Evolutionary conservation across 768 basidiomycete genomes (phyloP).

Genomic region (Coprinellus aureogranulatus): DNA sequence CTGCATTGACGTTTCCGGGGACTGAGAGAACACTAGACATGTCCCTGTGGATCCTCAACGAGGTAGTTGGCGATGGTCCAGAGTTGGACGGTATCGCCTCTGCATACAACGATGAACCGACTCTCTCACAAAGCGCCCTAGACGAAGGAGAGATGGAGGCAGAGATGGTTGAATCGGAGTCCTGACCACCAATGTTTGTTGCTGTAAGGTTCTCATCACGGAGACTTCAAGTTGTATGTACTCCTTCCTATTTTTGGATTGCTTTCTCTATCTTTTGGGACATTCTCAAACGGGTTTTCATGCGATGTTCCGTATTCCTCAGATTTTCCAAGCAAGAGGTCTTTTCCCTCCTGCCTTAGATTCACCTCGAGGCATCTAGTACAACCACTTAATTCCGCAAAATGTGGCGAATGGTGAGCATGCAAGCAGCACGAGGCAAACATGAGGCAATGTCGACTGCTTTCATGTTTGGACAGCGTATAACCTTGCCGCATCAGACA

Average conservation of each 20-base stretch:
- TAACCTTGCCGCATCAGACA: too few relatives aligned
- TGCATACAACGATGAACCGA: background rate
- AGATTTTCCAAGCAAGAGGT: too few relatives aligned
- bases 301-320: too few relatives aligned
- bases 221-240: too few relatives aligned
- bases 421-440: background rate
- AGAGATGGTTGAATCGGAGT: conserved; percentile 32
- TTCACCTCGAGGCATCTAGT: too few relatives aligned
- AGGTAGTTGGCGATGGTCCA: conserved; percentile 69
- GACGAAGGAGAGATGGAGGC: conserved; percentile 65
- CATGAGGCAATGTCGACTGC: background rate
- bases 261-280: background rate
- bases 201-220: too few relatives aligned
- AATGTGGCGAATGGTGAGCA: too few relatives aligned
- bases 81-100: conserved; percentile 53
- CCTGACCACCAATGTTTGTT: background rate
- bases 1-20: conserved; percentile 3
- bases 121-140: conserved; percentile 12
- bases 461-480: too few relatives aligned
- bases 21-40: conserved; percentile 39
- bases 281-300: background rate
- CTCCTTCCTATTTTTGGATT: background rate
- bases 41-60: conserved; percentile 44
- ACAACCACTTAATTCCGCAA: too few relatives aligned
- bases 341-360: too few relatives aligned